Percentiles rank a stretch among this genome's conserved stretches.
Evolutionary conservation across 169 alveolate species (phyloP).

Genomic region (Perkinsus marinus): DNA sequence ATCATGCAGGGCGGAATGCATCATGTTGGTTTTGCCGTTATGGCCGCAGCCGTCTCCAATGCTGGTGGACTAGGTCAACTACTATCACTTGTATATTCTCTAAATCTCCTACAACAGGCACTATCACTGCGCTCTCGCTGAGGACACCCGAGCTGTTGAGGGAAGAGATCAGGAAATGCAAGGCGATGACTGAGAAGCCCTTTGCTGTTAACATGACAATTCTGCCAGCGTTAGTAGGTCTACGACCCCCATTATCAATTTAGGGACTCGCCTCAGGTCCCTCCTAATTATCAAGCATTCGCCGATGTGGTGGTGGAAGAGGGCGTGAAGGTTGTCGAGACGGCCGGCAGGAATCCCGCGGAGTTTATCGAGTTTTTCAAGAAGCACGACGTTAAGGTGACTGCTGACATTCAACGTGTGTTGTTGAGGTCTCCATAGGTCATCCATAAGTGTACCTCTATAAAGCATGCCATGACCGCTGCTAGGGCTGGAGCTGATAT

Average conservation of each 20-base stretch:
- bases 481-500: background rate
- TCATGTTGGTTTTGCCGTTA: background rate
- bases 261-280: background rate
- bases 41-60: conserved; percentile 4
- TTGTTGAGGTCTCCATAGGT: no score
- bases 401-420: no score
- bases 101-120: background rate
- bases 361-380: background rate
- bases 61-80: background rate
- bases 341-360: conserved; percentile 4
- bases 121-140: background rate
- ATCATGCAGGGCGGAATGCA: conserved; percentile 8
- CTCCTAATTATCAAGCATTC: conserved; percentile 1
- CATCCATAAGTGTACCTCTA: background rate
- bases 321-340: background rate
- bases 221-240: background rate
- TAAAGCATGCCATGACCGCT: conserved; percentile 3
- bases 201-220: conserved; percentile 2
- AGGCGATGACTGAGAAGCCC: background rate
- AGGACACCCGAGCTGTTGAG: background rate
- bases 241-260: background rate
- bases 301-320: conserved; percentile 2
- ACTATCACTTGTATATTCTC: background rate
- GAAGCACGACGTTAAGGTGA: background rate
- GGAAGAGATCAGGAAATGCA: background rate